phyloP scores from a whole-genome alignment of 257 asterid genomes.

The Salvia splendens region DNA sequence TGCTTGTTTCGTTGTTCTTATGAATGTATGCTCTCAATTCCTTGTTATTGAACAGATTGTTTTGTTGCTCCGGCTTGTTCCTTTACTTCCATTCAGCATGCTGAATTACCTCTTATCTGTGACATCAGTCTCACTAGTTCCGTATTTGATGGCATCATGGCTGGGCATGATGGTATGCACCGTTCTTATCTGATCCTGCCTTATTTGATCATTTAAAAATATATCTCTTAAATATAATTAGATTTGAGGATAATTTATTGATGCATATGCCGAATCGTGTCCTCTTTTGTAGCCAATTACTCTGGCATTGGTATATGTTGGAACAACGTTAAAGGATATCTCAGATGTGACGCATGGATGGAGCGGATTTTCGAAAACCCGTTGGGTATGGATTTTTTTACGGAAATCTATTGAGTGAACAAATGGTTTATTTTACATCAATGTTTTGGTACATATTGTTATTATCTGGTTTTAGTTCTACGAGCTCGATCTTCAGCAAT shows the following conservation, averaged over 20 bases:
- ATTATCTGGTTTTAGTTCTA: neutral
- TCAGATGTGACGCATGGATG: conserved; percentile 94
- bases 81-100: conserved; percentile 85
- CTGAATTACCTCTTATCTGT: conserved; percentile 87
- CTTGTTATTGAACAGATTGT: conserved; percentile 60
- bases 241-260: conserved; percentile 1
- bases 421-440: neutral
- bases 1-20: neutral
- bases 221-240: neutral
- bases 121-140: conserved; percentile 66
- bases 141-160: conserved; percentile 86
- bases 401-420: neutral
- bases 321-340: conserved; percentile 89
- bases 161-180: conserved; percentile 82
- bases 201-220: neutral
- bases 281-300: conserved; percentile 73
- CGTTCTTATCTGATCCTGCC: neutral
- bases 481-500: neutral
- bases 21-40: conserved; percentile 10
- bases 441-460: neutral
- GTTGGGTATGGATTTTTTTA: conserved; percentile 54
- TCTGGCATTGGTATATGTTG: conserved; percentile 78
- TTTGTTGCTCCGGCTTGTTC: conserved; percentile 82
- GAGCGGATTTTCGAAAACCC: conserved; percentile 70
- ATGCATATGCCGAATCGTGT: conserved; percentile 9